Conservation (phyloP, 148 eudicot genomes). For the Vaccinium myrtillus region DNA sequence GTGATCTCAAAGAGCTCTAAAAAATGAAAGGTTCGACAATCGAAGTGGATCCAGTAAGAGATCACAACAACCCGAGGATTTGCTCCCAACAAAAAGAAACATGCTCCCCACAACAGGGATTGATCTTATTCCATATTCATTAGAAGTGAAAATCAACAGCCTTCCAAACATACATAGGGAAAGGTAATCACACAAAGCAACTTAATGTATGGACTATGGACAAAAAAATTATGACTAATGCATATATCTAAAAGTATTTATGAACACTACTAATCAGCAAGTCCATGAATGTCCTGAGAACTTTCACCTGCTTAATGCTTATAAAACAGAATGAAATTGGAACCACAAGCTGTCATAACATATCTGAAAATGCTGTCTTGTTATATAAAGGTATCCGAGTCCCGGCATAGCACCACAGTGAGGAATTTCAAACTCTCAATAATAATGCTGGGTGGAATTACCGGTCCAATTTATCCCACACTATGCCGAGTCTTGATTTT, state of each 20-base stretch:
- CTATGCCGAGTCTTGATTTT: conserved; percentile 23
- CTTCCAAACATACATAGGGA: no score
- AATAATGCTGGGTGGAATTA: not conserved
- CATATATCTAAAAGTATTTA: not conserved
- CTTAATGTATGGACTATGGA: no score
- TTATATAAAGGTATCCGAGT: conserved; percentile 21
- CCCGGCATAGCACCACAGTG: not conserved
- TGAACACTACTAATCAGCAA: no score
- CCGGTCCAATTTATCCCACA: conserved; percentile 9
- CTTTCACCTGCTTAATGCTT: no score
- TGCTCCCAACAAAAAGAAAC: not conserved
- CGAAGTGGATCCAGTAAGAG: not conserved
- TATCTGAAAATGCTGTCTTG: conserved; percentile 12
- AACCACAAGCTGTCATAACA: conserved; percentile 13
- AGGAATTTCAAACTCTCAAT: not conserved
- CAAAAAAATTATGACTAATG: not conserved
- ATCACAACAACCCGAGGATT: not conserved
- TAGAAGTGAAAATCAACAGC: no score
- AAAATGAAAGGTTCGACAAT: not conserved
- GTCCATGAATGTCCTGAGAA: no score
- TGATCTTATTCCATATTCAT: no score
- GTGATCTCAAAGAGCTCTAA: not conserved
- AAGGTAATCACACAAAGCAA: no score
- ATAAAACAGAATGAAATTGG: no score
- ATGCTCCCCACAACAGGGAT: not conserved